phyloP scores from a whole-genome alignment of 768 basidiomycete species.

The Phanerochaete sordida region DNA sequence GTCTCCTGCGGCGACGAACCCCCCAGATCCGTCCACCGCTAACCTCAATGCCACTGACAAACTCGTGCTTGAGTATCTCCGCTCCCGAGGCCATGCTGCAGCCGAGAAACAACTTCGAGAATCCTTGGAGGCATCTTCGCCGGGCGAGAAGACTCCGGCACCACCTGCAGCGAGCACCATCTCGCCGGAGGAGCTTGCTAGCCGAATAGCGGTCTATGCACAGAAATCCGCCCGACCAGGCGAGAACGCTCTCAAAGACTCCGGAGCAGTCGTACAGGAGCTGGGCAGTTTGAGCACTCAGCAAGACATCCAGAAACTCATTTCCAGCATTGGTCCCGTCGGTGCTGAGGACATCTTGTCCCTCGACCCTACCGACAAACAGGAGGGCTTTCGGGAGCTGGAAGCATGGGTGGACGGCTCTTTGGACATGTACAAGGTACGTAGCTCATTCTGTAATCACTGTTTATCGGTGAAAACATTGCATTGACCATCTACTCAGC shows the following conservation, averaged over 20 bases:
- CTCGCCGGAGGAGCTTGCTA: conserved; percentile 51
- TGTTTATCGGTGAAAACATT: no score
- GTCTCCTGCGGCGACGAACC: conserved; percentile 31
- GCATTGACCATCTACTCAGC: conserved; percentile 45
- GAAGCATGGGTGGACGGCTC: conserved; percentile 90
- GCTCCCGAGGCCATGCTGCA: conserved; percentile 39
- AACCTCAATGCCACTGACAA: conserved; percentile 40
- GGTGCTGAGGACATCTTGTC: conserved; percentile 82
- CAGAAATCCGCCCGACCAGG: conserved; percentile 63
- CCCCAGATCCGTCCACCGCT: conserved; percentile 33
- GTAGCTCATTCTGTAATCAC: conserved; percentile 20
- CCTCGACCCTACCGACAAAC: conserved; percentile 79
- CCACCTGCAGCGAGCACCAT: conserved; percentile 20
- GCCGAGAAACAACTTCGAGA: conserved; percentile 44
- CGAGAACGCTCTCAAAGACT: conserved; percentile 70
- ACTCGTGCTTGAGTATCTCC: conserved; percentile 47
- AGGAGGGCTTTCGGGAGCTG: conserved; percentile 81
- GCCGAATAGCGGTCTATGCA: conserved; percentile 61
- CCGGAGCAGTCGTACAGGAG: conserved; percentile 61
- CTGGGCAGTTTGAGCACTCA: conserved; percentile 67
- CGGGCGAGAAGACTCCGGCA: conserved; percentile 32
- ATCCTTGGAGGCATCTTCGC: conserved; percentile 28
- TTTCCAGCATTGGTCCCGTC: conserved; percentile 72
- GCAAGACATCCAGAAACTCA: conserved; percentile 68
- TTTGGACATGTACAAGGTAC: conserved; percentile 85